phyloP scores from a whole-genome alignment of 2,329 filamentous ascomycete genomes.

The Coniella lustricola region DNA sequence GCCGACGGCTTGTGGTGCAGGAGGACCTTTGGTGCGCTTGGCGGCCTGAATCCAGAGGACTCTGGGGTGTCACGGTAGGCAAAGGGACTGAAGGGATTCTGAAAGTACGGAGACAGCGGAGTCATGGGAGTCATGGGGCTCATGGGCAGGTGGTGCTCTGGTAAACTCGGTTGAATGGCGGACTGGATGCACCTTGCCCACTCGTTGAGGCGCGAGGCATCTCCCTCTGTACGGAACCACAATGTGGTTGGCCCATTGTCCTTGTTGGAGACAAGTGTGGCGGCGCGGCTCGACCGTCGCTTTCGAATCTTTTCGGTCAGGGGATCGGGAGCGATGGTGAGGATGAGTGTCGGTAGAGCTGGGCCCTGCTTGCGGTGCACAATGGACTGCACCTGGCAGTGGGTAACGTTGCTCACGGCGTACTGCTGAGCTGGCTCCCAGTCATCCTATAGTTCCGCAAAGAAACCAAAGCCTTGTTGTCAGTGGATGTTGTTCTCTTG shows the following conservation, averaged over 20 bases:
- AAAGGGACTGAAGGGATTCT: slow-evolving; percentile 43
- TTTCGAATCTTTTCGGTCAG: slow-evolving; percentile 54
- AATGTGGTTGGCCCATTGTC: slow-evolving; percentile 42
- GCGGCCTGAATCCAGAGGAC: slow-evolving; percentile 32
- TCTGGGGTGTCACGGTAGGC: slow-evolving; percentile 34
- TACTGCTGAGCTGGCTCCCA: slow-evolving; percentile 47
- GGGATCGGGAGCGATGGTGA: slow-evolving; percentile 46
- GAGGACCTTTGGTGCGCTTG: slow-evolving; percentile 33
- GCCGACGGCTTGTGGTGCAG: slow-evolving; percentile 43
- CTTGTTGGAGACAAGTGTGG: slow-evolving; percentile 43
- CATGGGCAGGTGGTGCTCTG: slow-evolving; percentile 35
- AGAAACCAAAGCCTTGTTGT: not conserved
- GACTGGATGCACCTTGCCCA: slow-evolving; percentile 50
- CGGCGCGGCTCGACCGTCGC: slow-evolving; percentile 56
- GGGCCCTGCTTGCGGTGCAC: slow-evolving; percentile 56
- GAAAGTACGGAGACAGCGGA: slow-evolving; percentile 46
- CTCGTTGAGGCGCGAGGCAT: slow-evolving; percentile 38
- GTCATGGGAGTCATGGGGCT: slow-evolving; percentile 46
- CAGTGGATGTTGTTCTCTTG: no score
- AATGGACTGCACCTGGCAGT: slow-evolving; percentile 52
- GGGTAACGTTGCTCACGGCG: slow-evolving; percentile 43
- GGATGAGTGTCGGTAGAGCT: slow-evolving; percentile 50
- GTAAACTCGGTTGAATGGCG: slow-evolving; percentile 32
- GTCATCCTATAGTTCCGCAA: slow-evolving; percentile 38
- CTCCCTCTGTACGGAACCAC: slow-evolving; percentile 47